A percentile compares a stretch with the other conserved stretches of the same genome.
phyloP scores from a whole-genome alignment of 2,329 filamentous ascomycete species.

The Penicillium fuscoglaucum region DNA sequence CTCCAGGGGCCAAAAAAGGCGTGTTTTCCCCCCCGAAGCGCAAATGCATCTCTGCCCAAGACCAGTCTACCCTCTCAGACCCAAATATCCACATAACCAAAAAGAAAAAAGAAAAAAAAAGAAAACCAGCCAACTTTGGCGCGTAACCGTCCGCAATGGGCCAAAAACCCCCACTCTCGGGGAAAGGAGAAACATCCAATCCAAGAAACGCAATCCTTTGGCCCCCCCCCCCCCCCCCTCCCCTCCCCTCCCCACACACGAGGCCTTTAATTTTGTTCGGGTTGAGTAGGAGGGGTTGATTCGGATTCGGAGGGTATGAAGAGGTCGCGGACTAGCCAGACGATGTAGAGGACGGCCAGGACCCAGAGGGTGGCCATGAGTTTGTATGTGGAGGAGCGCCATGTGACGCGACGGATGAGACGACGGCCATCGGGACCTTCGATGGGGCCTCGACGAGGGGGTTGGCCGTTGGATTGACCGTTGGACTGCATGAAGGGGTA shows the following conservation, averaged over 20 bases:
- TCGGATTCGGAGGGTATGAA: conserved; percentile 33
- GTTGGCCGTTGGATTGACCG: conserved; percentile 22
- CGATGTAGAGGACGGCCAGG: conserved; percentile 41
- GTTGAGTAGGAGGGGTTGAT: conserved; percentile 11
- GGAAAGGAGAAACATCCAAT: not conserved
- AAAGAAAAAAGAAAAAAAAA: not conserved
- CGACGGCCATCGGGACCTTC: conserved; percentile 43
- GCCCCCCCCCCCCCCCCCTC: not conserved
- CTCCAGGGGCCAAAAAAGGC: not conserved
- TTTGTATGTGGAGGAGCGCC: conserved; percentile 46
- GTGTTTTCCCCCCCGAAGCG: not conserved
- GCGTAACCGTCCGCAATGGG: not conserved
- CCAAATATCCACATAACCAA: not conserved
- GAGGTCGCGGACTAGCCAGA: conserved; percentile 43
- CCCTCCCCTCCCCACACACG: not conserved
- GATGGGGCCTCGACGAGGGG: conserved; percentile 39
- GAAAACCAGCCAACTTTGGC: not conserved
- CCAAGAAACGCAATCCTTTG: not conserved
- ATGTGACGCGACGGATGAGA: conserved; percentile 43
- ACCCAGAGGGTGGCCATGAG: conserved; percentile 44
- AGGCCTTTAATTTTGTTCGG: conserved; percentile 5
- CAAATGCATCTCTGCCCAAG: conserved; percentile 1
- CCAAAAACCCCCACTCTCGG: not conserved
- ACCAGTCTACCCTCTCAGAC: not conserved
- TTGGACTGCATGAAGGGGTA: conserved; percentile 35